Conservation (phyloP, 2,329 filamentous ascomycete genomes). For the Mollisiaceae sp. region DNA sequence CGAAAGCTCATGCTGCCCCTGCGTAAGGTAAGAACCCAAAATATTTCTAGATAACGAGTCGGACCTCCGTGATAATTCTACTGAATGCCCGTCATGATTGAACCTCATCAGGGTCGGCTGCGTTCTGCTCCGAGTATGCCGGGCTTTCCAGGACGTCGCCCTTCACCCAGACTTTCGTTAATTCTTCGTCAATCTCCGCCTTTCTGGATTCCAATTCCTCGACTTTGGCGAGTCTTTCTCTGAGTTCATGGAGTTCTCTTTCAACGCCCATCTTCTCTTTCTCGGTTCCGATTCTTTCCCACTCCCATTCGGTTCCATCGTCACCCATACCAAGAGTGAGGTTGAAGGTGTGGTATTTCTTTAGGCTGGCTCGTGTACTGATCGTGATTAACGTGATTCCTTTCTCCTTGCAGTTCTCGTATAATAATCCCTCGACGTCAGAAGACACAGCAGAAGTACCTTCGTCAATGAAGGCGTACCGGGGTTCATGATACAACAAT, state of each 20-base stretch:
- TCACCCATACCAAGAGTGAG: conserved; percentile 83
- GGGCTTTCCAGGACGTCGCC: conserved; percentile 34
- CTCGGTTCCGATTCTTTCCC: conserved; percentile 91
- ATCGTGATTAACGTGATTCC: conserved; percentile 97
- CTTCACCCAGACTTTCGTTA: conserved; percentile 53
- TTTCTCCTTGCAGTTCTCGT: conserved; percentile 89
- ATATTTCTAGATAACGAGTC: not conserved
- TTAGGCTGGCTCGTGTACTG: conserved; percentile 90
- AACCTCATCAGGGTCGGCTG: not conserved
- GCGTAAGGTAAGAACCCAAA: not conserved
- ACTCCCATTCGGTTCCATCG: conserved; percentile 85
- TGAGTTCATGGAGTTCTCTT: conserved; percentile 84
- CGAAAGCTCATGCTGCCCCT: not conserved
- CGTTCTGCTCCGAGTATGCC: conserved; percentile 22
- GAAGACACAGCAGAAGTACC: conserved; percentile 92
- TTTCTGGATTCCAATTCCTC: conserved; percentile 81
- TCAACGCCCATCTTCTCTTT: conserved; percentile 93
- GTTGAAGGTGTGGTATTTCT: conserved; percentile 94
- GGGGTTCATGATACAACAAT: conserved; percentile 90
- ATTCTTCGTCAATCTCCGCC: conserved; percentile 81
- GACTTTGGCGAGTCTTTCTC: conserved; percentile 79
- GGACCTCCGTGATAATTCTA: not conserved
- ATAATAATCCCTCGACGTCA: conserved; percentile 92
- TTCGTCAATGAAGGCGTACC: conserved; percentile 94
- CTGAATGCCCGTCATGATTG: not conserved